These are phyloP conservation scores for Cetraspora pellucida DNA, from an alignment of 192 early-diverging fungal genomes.

Conservation along the genomic window DNA sequence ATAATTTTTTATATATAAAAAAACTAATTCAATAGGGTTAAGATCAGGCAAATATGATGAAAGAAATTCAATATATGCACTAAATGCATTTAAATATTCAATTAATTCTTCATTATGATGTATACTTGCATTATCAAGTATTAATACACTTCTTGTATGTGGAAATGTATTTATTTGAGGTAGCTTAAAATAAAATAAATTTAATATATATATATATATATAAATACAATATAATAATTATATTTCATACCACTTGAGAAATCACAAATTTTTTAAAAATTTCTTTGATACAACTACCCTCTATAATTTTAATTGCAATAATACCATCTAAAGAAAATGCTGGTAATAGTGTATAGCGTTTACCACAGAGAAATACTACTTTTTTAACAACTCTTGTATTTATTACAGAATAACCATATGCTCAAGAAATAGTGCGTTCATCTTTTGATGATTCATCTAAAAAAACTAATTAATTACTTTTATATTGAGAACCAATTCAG, in stretches of 20 bases:
- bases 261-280: neutral
- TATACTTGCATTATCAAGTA: too few relatives aligned
- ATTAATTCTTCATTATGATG: neutral
- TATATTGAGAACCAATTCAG: neutral
- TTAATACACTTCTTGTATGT: neutral
- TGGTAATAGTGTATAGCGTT: constrained; percentile 4
- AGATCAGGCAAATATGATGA: constrained; percentile 14
- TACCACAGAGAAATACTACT: constrained; percentile 8
- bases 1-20: constrained; percentile 6
- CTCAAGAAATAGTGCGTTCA: neutral
- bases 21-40: constrained; percentile 17
- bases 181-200: neutral
- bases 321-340: neutral
- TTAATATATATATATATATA: neutral
- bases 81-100: neutral
- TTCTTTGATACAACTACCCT: constrained; percentile 11
- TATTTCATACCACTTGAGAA: constrained; percentile 8
- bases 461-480: too few relatives aligned
- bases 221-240: too few relatives aligned
- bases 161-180: neutral
- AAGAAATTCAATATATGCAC: constrained; percentile 2
- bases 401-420: neutral
- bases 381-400: constrained; percentile 2
- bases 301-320: constrained; percentile 8
- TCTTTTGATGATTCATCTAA: too few relatives aligned